These are phyloP conservation scores for Bipolaris oryzae DNA, from an alignment of 2,329 filamentous ascomycete genomes.

Conservation along the genomic window DNA sequence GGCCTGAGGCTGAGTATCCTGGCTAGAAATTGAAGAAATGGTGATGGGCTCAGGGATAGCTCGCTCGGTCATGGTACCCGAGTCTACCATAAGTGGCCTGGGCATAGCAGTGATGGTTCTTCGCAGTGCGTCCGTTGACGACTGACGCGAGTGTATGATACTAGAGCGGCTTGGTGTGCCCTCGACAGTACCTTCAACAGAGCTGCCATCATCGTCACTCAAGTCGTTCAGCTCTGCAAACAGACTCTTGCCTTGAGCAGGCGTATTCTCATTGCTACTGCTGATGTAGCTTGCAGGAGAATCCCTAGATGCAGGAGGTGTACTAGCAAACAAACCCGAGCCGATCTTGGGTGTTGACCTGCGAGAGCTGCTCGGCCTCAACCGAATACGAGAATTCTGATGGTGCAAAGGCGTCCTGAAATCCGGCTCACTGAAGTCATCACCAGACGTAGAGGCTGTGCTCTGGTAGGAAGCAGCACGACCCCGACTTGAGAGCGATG, in stretches of 20 bases:
- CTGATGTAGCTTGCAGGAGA: conserved; percentile 59
- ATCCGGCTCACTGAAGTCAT: conserved; percentile 70
- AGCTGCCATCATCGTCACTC: conserved; percentile 63
- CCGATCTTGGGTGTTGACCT: conserved; percentile 62
- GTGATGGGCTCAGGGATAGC: conserved; percentile 52
- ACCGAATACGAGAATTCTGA: conserved; percentile 71
- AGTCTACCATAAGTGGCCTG: conserved; percentile 61
- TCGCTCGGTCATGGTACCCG: conserved; percentile 67
- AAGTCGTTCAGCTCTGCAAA: conserved; percentile 90
- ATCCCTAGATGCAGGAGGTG: conserved; percentile 62
- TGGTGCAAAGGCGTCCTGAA: conserved; percentile 68
- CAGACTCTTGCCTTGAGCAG: conserved; percentile 73
- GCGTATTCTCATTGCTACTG: conserved; percentile 53
- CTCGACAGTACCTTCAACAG: conserved; percentile 44
- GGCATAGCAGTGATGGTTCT: conserved; percentile 26
- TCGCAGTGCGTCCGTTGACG: conserved; percentile 38
- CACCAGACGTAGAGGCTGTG: conserved; percentile 85
- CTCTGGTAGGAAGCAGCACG: conserved; percentile 77
- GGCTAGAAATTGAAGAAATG: conserved; percentile 38
- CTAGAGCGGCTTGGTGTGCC: conserved; percentile 45
- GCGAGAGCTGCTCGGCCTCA: conserved; percentile 67
- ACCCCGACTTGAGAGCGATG: conserved; percentile 55
- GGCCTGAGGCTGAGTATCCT: conserved; percentile 35
- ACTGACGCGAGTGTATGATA: conserved; percentile 39
- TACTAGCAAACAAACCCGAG: conserved; percentile 65